A percentile compares a stretch with the other conserved stretches of the same genome.
Conservation (phyloP, 2,329 filamentous ascomycete genomes). For the Pyrenophora seminiperda region DNA sequence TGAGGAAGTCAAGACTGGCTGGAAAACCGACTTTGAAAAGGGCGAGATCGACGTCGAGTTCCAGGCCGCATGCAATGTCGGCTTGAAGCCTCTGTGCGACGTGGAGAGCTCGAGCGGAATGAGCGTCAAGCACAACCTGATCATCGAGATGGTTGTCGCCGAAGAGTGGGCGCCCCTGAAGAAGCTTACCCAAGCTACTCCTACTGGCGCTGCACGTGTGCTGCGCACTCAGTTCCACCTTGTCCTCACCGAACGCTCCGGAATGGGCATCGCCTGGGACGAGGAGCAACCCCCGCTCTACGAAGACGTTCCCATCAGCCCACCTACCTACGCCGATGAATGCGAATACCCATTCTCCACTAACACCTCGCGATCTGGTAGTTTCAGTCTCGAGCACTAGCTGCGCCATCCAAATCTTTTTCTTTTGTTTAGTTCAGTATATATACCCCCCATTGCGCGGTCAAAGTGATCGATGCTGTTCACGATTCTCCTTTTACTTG, state of each 20-base stretch:
- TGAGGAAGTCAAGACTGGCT: slow-evolving; percentile 82
- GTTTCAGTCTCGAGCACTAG: slow-evolving; percentile 28
- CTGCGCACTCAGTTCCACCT: slow-evolving; percentile 90
- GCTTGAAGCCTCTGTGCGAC: slow-evolving; percentile 74
- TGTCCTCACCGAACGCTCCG: slow-evolving; percentile 78
- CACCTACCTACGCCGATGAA: slow-evolving; percentile 62
- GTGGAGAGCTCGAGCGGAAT: slow-evolving; percentile 75
- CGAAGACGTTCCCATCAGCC: slow-evolving; percentile 86
- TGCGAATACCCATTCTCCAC: slow-evolving; percentile 31
- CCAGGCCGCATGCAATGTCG: slow-evolving; percentile 64
- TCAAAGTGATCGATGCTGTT: slow-evolving; percentile 11
- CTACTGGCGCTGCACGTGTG: slow-evolving; percentile 88
- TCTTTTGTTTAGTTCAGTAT: slow-evolving; percentile 3
- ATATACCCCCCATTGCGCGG: slow-evolving; percentile 9
- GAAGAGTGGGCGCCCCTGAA: slow-evolving; percentile 80
- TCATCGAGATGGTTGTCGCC: slow-evolving; percentile 91
- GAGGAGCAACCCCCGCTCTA: slow-evolving; percentile 94
- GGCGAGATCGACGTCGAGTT: slow-evolving; percentile 85
- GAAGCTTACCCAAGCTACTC: slow-evolving; percentile 74
- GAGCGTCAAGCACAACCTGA: slow-evolving; percentile 80
- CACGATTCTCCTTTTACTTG: slow-evolving; percentile 33
- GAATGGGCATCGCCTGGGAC: slow-evolving; percentile 93
- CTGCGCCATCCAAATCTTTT: neutral
- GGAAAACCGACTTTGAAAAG: slow-evolving; percentile 80
- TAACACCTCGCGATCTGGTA: slow-evolving; percentile 30